These are phyloP conservation scores for Russula ochroleuca DNA, from an alignment of 768 basidiomycete genomes.

Conservation along the genomic window DNA sequence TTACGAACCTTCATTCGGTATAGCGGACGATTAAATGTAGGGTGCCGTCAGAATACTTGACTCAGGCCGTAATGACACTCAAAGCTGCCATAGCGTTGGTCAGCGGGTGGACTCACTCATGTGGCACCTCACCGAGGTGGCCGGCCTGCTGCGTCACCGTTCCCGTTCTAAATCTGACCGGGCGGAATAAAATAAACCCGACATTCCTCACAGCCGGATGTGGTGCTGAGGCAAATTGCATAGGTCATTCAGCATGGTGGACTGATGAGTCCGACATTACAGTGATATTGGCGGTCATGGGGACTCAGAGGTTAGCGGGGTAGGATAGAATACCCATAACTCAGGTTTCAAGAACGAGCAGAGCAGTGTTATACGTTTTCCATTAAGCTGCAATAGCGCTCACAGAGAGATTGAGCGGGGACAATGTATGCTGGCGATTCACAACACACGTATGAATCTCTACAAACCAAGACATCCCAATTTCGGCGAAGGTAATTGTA, in stretches of 20 bases:
- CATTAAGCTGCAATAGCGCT: neutral
- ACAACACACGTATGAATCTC: neutral
- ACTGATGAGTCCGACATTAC: neutral
- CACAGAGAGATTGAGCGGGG: constrained; percentile 11
- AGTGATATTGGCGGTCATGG: too few relatives aligned
- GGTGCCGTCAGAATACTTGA: neutral
- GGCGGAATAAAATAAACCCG: neutral
- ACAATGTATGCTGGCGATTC: neutral
- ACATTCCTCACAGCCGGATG: too few relatives aligned
- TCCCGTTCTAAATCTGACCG: neutral
- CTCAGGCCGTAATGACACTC: too few relatives aligned
- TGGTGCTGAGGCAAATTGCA: neutral
- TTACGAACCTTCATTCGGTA: neutral
- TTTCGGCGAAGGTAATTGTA: neutral
- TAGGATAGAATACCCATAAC: neutral
- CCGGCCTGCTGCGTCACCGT: neutral
- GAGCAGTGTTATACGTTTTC: neutral
- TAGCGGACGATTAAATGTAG: neutral
- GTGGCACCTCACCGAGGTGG: too few relatives aligned
- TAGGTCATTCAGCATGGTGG: neutral
- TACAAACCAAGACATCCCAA: neutral
- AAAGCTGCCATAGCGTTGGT: too few relatives aligned
- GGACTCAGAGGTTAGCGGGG: neutral
- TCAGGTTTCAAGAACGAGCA: neutral
- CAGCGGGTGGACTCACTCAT: neutral